phyloP scores from a whole-genome alignment of 108 stramenopile genomes.

The Nannochloropsis salina region DNA sequence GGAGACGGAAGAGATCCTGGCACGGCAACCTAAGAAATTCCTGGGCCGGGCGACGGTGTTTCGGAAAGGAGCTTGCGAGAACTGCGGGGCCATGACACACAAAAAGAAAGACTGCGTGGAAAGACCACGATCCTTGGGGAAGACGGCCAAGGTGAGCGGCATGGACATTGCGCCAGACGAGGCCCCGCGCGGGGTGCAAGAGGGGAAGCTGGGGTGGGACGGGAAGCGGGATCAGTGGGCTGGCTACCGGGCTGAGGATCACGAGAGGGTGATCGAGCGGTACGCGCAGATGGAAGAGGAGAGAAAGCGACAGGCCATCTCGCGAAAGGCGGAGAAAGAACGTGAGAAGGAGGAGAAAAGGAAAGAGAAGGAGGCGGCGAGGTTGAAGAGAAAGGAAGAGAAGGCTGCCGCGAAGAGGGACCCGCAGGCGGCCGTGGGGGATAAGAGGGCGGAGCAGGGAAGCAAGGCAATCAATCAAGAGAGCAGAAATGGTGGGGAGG shows the following conservation, averaged over 20 bases:
- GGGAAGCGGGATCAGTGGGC: constrained; percentile 81
- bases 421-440: not conserved
- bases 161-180: constrained; percentile 33
- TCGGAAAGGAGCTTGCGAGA: constrained; percentile 58
- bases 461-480: not conserved
- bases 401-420: constrained; percentile 42
- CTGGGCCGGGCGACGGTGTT: not conserved
- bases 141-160: constrained; percentile 43
- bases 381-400: constrained; percentile 42
- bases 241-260: constrained; percentile 67
- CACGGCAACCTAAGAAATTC: not conserved
- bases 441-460: not conserved
- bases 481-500: not conserved
- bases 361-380: constrained; percentile 23
- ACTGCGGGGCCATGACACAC: constrained; percentile 83
- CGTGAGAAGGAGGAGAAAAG: constrained; percentile 55
- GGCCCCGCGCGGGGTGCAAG: constrained; percentile 28
- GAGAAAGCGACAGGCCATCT: not conserved
- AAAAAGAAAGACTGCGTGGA: constrained; percentile 58
- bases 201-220: constrained; percentile 69
- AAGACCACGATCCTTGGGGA: constrained; percentile 49
- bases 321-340: constrained; percentile 63
- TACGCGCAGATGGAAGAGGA: constrained; percentile 31
- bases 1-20: constrained; percentile 42
- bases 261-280: constrained; percentile 34